Conservation (phyloP, 2,329 filamentous ascomycete species). For the Nemania bipapillata region DNA sequence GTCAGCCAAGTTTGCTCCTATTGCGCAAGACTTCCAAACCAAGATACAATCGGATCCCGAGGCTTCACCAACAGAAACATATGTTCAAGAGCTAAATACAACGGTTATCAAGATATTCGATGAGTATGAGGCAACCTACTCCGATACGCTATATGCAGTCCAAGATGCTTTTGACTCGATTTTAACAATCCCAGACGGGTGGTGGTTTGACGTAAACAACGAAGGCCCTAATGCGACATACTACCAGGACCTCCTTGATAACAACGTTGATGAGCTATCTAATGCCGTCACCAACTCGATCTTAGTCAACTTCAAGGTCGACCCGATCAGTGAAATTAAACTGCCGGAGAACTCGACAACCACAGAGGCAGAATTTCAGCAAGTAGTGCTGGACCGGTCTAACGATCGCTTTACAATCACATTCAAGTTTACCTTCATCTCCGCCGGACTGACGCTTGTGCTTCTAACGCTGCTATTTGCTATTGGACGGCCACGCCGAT, state of each 20-base stretch:
- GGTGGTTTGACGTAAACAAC: slow-evolving; percentile 7
- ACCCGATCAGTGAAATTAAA: not conserved
- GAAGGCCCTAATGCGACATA: not conserved
- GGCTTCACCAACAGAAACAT: slow-evolving; percentile 14
- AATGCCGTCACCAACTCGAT: slow-evolving; percentile 2
- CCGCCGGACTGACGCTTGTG: slow-evolving; percentile 1
- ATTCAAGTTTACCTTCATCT: slow-evolving; percentile 5
- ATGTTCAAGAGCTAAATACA: slow-evolving; percentile 24
- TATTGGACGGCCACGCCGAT: slow-evolving; percentile 1
- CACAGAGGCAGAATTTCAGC: not conserved
- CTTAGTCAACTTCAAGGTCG: slow-evolving; percentile 7
- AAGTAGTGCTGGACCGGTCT: not conserved
- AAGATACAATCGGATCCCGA: not conserved
- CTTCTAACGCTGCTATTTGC: not conserved
- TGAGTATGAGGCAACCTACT: slow-evolving; percentile 8
- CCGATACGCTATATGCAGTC: not conserved
- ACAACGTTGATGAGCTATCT: not conserved
- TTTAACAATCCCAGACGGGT: slow-evolving; percentile 15
- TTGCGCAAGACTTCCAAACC: not conserved
- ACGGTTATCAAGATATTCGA: slow-evolving; percentile 16
- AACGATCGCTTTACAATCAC: not conserved
- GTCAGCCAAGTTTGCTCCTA: not conserved
- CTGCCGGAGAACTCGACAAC: not conserved
- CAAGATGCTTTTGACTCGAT: not conserved
- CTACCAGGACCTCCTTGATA: not conserved